Base-by-base conservation (phyloP, 176 grass and related monocot species). In the Ananas comosus region DNA sequence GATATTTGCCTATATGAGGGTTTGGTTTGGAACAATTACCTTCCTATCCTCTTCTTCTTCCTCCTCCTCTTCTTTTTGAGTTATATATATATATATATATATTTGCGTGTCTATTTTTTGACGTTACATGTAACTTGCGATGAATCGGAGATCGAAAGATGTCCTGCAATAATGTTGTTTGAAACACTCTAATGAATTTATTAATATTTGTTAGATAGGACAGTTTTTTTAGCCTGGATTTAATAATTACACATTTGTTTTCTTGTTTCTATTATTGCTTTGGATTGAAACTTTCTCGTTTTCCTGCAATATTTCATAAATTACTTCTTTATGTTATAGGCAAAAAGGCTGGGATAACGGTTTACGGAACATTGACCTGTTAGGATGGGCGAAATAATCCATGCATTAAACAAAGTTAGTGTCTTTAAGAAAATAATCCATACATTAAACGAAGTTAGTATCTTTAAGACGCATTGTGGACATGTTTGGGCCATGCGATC, bases 1-100 rank as follows among this genome's bases (percentile, higher is more conserved):
- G 69, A 82, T 73, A 80, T 78, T 74, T 72, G 25, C 76, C 80
- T 29, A 83, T 73, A 63, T 79, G 77, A 51, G 64, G 58, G 50
- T 76, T 53, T 49, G 23, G 52, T 70, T 59, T 61, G 56, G 56
- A 18, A 18, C 56, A 21, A 22, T 18, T 61, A 0, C 56, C 33
- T 42, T 61, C 56, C 21, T 61, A 22, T 19, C n/a, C 19, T 61
- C 16, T 61, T 59, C 17, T 61, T 61, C 19, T 61, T 18, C 16
- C 19, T 6, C 10, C 21, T 18, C 21, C n/a, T 16, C 21, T 10
- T 16, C 7, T 16, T 61, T 61, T 61, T 7, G n/a, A 61, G 17
- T 22, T 61, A 61, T 61, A 61, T 61, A 61, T 59, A 59, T 61
- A 57, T 61, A 61, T 61, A 61, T 61, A 61, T 59, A 59, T 61